Percentiles rank a stretch among this genome's conserved stretches.
phyloP scores from a whole-genome alignment of 768 basidiomycete genomes.

The Leccinum barrowsii region DNA sequence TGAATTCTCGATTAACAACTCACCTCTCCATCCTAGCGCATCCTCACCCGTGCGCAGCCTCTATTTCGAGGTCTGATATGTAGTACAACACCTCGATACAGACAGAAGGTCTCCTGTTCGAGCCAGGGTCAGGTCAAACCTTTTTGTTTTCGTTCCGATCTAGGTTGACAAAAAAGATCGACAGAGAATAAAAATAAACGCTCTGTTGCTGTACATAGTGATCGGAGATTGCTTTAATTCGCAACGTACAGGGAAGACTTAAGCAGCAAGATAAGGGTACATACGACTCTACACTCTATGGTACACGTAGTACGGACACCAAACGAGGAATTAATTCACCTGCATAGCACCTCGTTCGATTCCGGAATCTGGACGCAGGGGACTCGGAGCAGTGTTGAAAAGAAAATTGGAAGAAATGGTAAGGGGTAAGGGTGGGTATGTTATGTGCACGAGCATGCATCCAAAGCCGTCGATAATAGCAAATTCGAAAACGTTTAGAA shows the following conservation, averaged over 20 bases:
- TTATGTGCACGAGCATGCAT: background rate
- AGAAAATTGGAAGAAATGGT: background rate
- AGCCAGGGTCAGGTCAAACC: conserved; percentile 47
- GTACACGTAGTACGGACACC: conserved; percentile 9
- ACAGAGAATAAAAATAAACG: background rate
- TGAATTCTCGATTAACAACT: too few species aligned
- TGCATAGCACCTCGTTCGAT: background rate
- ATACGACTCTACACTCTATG: conserved; percentile 25
- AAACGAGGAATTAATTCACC: background rate
- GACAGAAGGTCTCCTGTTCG: conserved; percentile 72
- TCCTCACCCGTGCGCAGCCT: too few species aligned
- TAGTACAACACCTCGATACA: conserved; percentile 31
- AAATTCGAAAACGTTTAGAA: conserved; percentile 37
- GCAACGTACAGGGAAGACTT: background rate
- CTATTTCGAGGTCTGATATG: too few species aligned
- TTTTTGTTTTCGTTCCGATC: background rate
- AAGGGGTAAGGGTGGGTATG: background rate
- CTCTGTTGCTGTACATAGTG: too few species aligned
- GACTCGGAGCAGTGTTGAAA: background rate
- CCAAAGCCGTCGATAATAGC: background rate
- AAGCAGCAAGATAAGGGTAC: conserved; percentile 20
- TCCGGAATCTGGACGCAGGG: conserved; percentile 2
- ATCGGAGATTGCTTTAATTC: too few species aligned
- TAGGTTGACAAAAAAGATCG: background rate
- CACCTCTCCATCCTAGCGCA: too few species aligned